Evolutionary conservation across 108 stramenopile genomes (phyloP).

Genomic region (Skeletonema marinoi): DNA sequence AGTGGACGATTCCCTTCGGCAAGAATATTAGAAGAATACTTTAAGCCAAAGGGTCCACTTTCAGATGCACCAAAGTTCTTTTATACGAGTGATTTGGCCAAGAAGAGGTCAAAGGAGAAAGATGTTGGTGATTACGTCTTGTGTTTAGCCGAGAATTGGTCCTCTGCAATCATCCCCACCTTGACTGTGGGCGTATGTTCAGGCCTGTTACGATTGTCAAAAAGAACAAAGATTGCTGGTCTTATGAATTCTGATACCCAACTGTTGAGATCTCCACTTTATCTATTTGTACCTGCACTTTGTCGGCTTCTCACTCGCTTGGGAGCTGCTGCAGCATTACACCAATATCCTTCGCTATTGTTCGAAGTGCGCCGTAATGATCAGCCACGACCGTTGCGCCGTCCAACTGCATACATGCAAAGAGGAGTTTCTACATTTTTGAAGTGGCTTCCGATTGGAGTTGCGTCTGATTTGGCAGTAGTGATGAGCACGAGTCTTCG

Average conservation of each 20-base stretch:
- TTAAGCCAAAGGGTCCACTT: not conserved
- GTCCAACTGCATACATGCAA: constrained; percentile 45
- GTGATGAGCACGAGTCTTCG: not conserved
- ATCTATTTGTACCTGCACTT: not conserved
- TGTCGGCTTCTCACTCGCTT: constrained; percentile 54
- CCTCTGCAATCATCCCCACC: constrained; percentile 49
- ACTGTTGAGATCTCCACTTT: not conserved
- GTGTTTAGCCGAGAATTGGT: constrained; percentile 67
- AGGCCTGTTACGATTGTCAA: not conserved
- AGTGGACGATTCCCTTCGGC: constrained; percentile 15
- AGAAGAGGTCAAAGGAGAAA: constrained; percentile 6
- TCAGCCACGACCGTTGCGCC: constrained; percentile 54
- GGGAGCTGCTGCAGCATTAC: constrained; percentile 59
- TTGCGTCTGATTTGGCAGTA: constrained; percentile 53
- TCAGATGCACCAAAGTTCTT: constrained; percentile 18
- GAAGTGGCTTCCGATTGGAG: constrained; percentile 42
- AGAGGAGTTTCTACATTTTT: constrained; percentile 32
- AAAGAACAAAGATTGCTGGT: constrained; percentile 14
- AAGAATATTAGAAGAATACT: constrained; percentile 29
- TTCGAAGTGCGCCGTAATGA: constrained; percentile 57
- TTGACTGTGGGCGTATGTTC: constrained; percentile 26
- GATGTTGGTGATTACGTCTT: constrained; percentile 50
- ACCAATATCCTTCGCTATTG: constrained; percentile 61
- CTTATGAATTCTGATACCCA: not conserved
- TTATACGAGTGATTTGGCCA: constrained; percentile 2